Conservation (phyloP, 345 rosid genomes). For the Stellera chamaejasme region DNA sequence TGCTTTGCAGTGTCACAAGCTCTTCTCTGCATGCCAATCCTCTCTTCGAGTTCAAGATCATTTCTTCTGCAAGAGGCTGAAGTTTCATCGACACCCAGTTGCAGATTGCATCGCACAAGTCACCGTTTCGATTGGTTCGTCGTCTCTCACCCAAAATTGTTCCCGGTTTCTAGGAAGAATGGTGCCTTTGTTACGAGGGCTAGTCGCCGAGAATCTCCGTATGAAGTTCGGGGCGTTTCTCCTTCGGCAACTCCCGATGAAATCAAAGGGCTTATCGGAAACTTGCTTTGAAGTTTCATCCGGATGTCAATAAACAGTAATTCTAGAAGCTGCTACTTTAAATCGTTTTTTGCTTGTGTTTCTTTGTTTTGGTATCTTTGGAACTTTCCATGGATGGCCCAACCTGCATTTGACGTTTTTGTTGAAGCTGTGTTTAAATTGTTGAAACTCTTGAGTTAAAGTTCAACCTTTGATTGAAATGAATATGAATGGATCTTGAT, state of each 20-base stretch:
- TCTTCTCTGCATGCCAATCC: conserved; percentile 21
- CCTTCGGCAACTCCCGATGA: conserved; percentile 72
- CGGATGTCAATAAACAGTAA: conserved; percentile 90
- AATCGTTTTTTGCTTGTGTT: neutral
- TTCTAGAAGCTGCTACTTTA: neutral
- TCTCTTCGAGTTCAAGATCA: conserved; percentile 34
- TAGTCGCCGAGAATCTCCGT: conserved; percentile 63
- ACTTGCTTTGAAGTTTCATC: conserved; percentile 92
- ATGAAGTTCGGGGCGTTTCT: conserved; percentile 79
- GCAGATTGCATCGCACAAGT: conserved; percentile 24
- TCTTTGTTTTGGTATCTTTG: no score
- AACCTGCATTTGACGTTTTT: no score
- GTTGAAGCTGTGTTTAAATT: no score
- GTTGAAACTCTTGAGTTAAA: no score
- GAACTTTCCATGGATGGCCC: no score
- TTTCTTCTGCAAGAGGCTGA: conserved; percentile 19
- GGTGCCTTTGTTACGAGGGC: conserved; percentile 31
- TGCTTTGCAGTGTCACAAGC: conserved; percentile 24
- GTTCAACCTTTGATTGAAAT: no score
- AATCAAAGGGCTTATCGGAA: conserved; percentile 93
- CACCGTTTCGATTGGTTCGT: conserved; percentile 14
- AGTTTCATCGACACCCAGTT: conserved; percentile 24
- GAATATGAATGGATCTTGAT: no score
- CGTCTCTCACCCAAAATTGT: conserved; percentile 8
- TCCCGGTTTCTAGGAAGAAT: conserved; percentile 19